Percentiles rank a stretch among this genome's conserved stretches.
Evolutionary conservation across 2,329 filamentous ascomycete species (phyloP).

Genomic region (Macrophomina tecta): DNA sequence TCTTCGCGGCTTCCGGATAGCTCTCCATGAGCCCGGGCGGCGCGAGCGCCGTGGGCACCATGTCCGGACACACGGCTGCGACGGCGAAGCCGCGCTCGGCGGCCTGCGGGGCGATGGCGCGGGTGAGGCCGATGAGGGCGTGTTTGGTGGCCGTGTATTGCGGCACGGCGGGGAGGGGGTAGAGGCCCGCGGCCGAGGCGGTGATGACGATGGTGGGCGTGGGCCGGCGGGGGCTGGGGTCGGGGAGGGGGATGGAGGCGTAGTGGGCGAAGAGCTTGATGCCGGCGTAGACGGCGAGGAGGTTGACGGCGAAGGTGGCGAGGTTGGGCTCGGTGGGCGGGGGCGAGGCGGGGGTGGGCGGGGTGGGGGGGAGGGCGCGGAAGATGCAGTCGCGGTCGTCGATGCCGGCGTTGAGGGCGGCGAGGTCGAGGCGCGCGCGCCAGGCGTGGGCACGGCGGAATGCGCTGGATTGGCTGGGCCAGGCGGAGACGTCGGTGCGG

Average conservation of each 20-base stretch:
- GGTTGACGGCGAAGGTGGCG: slow-evolving; percentile 42
- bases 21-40: slow-evolving; percentile 38
- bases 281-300: slow-evolving; percentile 43
- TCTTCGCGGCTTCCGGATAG: slow-evolving; percentile 37
- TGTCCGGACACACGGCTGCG: slow-evolving; percentile 40
- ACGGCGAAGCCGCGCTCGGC: slow-evolving; percentile 34
- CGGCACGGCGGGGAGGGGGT: slow-evolving; percentile 40
- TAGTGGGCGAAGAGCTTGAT: slow-evolving; percentile 48
- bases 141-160: slow-evolving; percentile 47
- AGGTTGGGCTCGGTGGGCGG: slow-evolving; percentile 42
- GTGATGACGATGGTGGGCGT: slow-evolving; percentile 42
- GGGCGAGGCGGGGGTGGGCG: slow-evolving; percentile 29
- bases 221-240: slow-evolving; percentile 29
- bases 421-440: slow-evolving; percentile 50
- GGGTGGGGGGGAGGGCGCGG: slow-evolving; percentile 30
- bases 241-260: slow-evolving; percentile 33
- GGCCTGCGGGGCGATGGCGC: slow-evolving; percentile 35
- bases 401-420: slow-evolving; percentile 51
- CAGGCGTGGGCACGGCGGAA: slow-evolving; percentile 51
- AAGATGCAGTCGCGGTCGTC: slow-evolving; percentile 46
- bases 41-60: slow-evolving; percentile 39
- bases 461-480: slow-evolving; percentile 44
- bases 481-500: slow-evolving; percentile 49
- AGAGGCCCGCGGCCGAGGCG: slow-evolving; percentile 41
- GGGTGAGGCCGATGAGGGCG: slow-evolving; percentile 42